Evolutionary conservation across 176 grass and related monocot species (phyloP), one percentile per base, ranked within the genome.

Genomic region (Oryza coarctata): DNA sequence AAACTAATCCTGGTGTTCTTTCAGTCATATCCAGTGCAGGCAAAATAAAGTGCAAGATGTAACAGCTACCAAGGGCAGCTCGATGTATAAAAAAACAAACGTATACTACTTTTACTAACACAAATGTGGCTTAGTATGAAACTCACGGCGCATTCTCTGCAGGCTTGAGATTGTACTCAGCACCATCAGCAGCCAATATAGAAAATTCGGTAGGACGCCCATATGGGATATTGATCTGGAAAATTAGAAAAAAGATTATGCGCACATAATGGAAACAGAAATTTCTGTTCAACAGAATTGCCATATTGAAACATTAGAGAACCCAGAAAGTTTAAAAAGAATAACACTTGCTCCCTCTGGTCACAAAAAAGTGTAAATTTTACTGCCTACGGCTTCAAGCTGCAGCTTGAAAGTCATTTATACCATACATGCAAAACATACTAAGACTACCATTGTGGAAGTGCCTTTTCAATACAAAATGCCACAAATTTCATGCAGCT

Each of bases 171-270:
- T 89, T 76, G 83, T 82, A 90, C 44, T 95, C 87, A 18, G 70
- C 84, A 26, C 84, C 80, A 88, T 91, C 80, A 40, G 88, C 82
- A 49, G 88, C 88, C 32, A 86, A 73, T 83, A 98, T 91, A 49
- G 73, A 76, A 15, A 98, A 95, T 69, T 98, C 95, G 5, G 35
- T 75, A 65, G 92, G 82, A 31, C 73, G 84, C 28, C 92, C 95
- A 80, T 82, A 89, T 22, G 90, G 88, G 80, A 98, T 84, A 80
- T 83, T 86, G 86, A 95, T 90, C 95, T 98, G 85, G 60, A 87
- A 68, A 80, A 50, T 36, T 76, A 74, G 34, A 63, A 75, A 75
- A 75, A 82, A 50, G 13, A 74, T 87, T 76, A 75, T 72, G 60
- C 68, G 3, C 55, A 70, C 40, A 84, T 3, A 35, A 60, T 64